These are phyloP conservation scores for Eucommia ulmoides DNA, from an alignment of 257 asterid species.

Conservation along the genomic window DNA sequence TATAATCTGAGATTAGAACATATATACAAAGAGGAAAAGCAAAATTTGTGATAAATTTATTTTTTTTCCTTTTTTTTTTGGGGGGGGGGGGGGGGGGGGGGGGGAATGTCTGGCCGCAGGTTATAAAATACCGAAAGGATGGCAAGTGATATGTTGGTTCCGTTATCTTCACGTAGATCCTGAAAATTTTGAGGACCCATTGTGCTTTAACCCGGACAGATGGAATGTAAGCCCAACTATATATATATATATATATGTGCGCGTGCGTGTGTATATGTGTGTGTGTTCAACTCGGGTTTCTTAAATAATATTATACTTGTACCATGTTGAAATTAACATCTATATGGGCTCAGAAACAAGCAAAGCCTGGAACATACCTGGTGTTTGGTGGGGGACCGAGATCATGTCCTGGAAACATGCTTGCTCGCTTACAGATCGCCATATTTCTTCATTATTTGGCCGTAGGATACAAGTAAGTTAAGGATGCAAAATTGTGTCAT, in stretches of 20 bases:
- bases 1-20: too few species aligned
- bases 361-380: conserved; percentile 36
- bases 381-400: conserved; percentile 57
- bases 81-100: too few species aligned
- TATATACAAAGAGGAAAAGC: too few species aligned
- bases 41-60: too few species aligned
- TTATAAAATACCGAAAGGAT: conserved; percentile 46
- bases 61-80: too few species aligned
- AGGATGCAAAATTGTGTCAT: neutral
- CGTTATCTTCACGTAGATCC: conserved; percentile 45
- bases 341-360: conserved; percentile 16
- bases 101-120: too few species aligned
- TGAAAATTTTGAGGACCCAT: conserved; percentile 40
- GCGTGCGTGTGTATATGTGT: too few species aligned
- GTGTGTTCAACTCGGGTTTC: neutral
- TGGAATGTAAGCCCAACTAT: conserved; percentile 32
- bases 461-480: conserved; percentile 39
- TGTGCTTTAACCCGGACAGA: conserved; percentile 48
- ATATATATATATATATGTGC: too few species aligned
- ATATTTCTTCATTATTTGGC: conserved; percentile 41
- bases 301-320: neutral
- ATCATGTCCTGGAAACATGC: conserved; percentile 54
- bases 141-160: conserved; percentile 45
- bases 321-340: neutral
- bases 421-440: conserved; percentile 38